These are phyloP conservation scores for Monascus purpureus DNA, from an alignment of 495 filamentous ascomycete genomes.

Conservation along the genomic window DNA sequence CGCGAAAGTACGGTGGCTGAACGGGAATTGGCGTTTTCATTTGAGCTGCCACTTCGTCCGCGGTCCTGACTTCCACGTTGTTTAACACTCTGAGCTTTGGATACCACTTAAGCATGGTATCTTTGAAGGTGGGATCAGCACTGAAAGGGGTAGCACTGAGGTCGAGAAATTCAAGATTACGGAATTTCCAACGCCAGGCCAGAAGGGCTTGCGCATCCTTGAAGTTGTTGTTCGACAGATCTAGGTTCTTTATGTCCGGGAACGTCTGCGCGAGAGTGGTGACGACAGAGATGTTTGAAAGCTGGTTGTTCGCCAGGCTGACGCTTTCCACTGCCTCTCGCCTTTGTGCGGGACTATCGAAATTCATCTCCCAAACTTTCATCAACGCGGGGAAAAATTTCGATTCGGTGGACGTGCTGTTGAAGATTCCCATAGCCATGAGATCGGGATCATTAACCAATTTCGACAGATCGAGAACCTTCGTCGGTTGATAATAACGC, in stretches of 20 bases:
- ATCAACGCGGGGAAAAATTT: slow-evolving; percentile 88
- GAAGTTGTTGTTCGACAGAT: slow-evolving; percentile 70
- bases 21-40: slow-evolving; percentile 54
- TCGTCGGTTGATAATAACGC: slow-evolving; percentile 55
- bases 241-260: slow-evolving; percentile 69
- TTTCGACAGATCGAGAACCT: slow-evolving; percentile 67
- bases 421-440: slow-evolving; percentile 59
- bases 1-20: slow-evolving; percentile 54
- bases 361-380: slow-evolving; percentile 60
- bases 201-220: slow-evolving; percentile 40
- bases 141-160: slow-evolving; percentile 62
- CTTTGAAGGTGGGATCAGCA: slow-evolving; percentile 43
- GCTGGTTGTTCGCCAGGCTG: slow-evolving; percentile 61
- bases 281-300: slow-evolving; percentile 54
- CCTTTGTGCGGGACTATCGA: slow-evolving; percentile 49
- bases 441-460: slow-evolving; percentile 57
- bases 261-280: slow-evolving; percentile 59
- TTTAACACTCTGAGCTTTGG: slow-evolving; percentile 63
- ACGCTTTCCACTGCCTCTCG: slow-evolving; percentile 62
- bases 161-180: slow-evolving; percentile 61
- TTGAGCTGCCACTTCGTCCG: slow-evolving; percentile 44
- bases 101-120: slow-evolving; percentile 69
- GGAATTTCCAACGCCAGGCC: slow-evolving; percentile 66
- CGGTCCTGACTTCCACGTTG: slow-evolving; percentile 52
- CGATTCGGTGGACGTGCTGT: slow-evolving; percentile 49